These are phyloP conservation scores for Yamadazyma philogaea DNA, from an alignment of 805 yeast species.

Conservation along the genomic window DNA sequence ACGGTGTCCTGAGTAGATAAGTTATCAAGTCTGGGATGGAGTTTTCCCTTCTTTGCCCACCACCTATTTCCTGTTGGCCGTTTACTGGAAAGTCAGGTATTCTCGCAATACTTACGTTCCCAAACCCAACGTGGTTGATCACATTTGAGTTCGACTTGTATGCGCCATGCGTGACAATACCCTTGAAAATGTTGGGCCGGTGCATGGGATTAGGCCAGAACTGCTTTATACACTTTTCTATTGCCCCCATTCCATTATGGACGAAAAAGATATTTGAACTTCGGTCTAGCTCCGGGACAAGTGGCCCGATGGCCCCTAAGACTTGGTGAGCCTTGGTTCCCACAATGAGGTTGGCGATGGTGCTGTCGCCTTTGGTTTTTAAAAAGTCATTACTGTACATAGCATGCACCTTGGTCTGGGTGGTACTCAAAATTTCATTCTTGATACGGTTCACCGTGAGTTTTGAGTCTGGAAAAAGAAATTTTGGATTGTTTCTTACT, in stretches of 20 bases:
- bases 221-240: slow-evolving; percentile 46
- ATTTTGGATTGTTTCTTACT: not conserved
- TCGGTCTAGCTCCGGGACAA: slow-evolving; percentile 45
- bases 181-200: slow-evolving; percentile 65
- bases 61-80: not conserved
- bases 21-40: not conserved
- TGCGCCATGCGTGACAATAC: slow-evolving; percentile 83
- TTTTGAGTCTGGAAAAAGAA: not conserved
- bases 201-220: slow-evolving; percentile 49
- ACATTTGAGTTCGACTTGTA: slow-evolving; percentile 40
- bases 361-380: not conserved
- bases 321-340: slow-evolving; percentile 83
- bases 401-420: not conserved
- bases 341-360: slow-evolving; percentile 50
- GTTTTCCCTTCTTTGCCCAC: not conserved
- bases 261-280: slow-evolving; percentile 59
- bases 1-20: slow-evolving; percentile 7
- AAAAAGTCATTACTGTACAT: not conserved
- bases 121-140: slow-evolving; percentile 66
- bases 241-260: slow-evolving; percentile 85
- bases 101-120: slow-evolving; percentile 30
- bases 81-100: slow-evolving; percentile 40
- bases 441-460: slow-evolving; percentile 11
- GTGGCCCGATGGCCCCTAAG: slow-evolving; percentile 54
- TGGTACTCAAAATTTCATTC: not conserved